Base-by-base conservation (phyloP, 2,329 filamentous ascomycete species). In the Alternaria brassicicola region DNA sequence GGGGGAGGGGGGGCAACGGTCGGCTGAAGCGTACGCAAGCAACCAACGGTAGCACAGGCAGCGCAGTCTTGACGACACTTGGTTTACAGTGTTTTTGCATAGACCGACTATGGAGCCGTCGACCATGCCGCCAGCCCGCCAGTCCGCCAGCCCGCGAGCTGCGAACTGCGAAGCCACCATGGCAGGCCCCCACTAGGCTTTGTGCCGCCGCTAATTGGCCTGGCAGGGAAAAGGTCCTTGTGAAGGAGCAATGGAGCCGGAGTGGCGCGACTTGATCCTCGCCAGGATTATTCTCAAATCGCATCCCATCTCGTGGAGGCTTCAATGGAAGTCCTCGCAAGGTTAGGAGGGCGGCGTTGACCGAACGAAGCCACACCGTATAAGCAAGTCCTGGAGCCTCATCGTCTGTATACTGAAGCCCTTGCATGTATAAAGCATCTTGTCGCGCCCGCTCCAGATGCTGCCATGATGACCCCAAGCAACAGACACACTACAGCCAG, bases 221-320 rank as follows among this genome's bases (percentile, higher is more conserved):
- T 63, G 62, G 59, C 36, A 7, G 17, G 23, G 21, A 39, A 42
- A 43, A 39, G 26, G 59, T 48, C 30, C 33, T 65, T 60, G 63
- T 60, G 39, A 39, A 66, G 50, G 60, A 66, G 65, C 45, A 54
- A 50, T 51, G 50, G 60, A 67, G 68, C 66, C 71, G 60, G 68
- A 61, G 64, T 68, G 69, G 64, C 66, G 72, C 66, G 71, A 71
- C 59, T 65, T 63, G 70, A 75, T 76, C 66, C 57, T 50, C 68
- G 57, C 61, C 68, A 68, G 62, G 71, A 67, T 68, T 71, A 48
- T 72, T 73, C 68, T 66, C 68, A 67, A 61, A 50, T 57, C 38
- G 46, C 36, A 30, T 38, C 47, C 47, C 53, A 43, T 52, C 54
- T 47, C 42, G 36, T 39, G 39, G 31, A 72, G 69, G 66, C 68